Conservation (phyloP, 169 alveolate genomes). For the Amoebophrya sp. region DNA sequence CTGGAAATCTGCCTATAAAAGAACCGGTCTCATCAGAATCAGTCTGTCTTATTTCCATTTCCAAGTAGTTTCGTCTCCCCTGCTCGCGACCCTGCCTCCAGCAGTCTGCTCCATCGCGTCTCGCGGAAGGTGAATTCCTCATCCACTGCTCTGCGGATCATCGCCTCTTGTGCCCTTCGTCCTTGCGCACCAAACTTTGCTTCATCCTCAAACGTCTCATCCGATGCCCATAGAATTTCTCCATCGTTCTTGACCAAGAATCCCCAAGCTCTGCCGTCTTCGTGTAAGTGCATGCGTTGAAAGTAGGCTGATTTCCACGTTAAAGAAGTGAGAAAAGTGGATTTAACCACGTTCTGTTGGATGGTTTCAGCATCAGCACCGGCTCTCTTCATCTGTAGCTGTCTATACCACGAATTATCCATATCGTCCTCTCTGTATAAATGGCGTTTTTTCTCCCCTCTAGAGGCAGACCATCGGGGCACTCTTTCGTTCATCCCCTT, state of each 20-base stretch:
- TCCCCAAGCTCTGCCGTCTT: background rate
- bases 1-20: no score
- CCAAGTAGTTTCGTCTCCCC: background rate
- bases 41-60: no score
- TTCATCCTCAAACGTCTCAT: background rate
- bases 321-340: background rate
- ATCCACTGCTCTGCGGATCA: background rate
- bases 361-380: no score
- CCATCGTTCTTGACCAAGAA: background rate
- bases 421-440: background rate
- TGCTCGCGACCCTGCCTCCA: background rate
- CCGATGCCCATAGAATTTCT: background rate
- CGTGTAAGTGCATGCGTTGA: background rate
- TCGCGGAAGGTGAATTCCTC: background rate
- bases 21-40: no score
- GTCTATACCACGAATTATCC: background rate
- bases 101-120: background rate
- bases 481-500: no score
- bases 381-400: no score
- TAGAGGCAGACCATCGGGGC: no score
- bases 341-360: no score
- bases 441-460: background rate
- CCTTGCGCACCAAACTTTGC: no score
- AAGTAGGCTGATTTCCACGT: background rate
- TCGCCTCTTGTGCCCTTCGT: background rate